Conservation (phyloP, 2,329 filamentous ascomycete genomes). For the Trematosphaeria pertusa region DNA sequence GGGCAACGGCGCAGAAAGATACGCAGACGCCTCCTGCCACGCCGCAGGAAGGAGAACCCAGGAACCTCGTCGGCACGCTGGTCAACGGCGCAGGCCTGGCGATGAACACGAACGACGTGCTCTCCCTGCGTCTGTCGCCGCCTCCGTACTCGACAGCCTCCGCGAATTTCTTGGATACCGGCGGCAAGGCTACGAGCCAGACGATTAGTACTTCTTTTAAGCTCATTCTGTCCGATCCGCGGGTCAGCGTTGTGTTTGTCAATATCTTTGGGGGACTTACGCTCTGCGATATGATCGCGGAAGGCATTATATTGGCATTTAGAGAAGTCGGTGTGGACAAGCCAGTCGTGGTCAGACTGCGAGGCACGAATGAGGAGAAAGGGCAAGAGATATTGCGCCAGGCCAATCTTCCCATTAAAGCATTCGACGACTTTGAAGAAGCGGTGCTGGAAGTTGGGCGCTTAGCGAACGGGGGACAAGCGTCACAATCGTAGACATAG, state of each 20-base stretch:
- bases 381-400: slow-evolving; percentile 73
- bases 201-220: slow-evolving; percentile 81
- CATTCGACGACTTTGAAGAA: slow-evolving; percentile 77
- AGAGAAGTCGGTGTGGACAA: slow-evolving; percentile 67
- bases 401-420: slow-evolving; percentile 71
- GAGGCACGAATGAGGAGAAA: slow-evolving; percentile 75
- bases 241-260: slow-evolving; percentile 75
- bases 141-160: slow-evolving; percentile 59
- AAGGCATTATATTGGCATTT: slow-evolving; percentile 76
- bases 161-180: slow-evolving; percentile 88
- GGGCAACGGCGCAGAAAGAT: slow-evolving; percentile 1
- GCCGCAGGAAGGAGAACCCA: slow-evolving; percentile 43
- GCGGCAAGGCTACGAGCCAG: slow-evolving; percentile 83
- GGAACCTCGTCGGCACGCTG: slow-evolving; percentile 76
- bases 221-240: slow-evolving; percentile 72
- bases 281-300: slow-evolving; percentile 81
- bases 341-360: slow-evolving; percentile 78
- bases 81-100: slow-evolving; percentile 90
- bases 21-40: slow-evolving; percentile 12
- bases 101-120: slow-evolving; percentile 88
- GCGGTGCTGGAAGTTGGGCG: slow-evolving; percentile 55
- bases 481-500: neutral
- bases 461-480: slow-evolving; percentile 22
- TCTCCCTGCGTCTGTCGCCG: slow-evolving; percentile 67
- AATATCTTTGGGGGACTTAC: slow-evolving; percentile 76